phyloP scores from a whole-genome alignment of 805 yeast species.

The Candida hispaniensis region DNA sequence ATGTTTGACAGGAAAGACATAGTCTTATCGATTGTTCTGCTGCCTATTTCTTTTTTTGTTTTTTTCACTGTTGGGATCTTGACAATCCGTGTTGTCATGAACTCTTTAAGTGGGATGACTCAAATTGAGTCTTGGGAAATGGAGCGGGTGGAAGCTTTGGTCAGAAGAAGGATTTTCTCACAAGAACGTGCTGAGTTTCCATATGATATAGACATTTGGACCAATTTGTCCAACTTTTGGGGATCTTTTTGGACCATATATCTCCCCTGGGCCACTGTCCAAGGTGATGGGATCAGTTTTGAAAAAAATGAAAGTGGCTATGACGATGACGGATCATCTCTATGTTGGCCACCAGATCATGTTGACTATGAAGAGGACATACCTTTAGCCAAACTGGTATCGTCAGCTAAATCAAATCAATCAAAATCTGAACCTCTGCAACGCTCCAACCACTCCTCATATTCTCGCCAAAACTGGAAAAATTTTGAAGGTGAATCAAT shows the following conservation, averaged over 20 bases:
- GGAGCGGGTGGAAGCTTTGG: constrained; percentile 66
- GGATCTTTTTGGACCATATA: constrained; percentile 50
- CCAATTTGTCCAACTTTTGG: constrained; percentile 41
- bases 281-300: constrained; percentile 49
- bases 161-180: constrained; percentile 30
- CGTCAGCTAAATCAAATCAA: constrained; percentile 26
- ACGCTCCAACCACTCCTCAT: constrained; percentile 24
- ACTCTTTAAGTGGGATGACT: constrained; percentile 57
- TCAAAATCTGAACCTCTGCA: constrained; percentile 28
- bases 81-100: constrained; percentile 48
- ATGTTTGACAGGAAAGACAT: constrained; percentile 44
- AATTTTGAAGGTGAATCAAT: constrained; percentile 77
- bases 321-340: constrained; percentile 43
- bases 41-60: constrained; percentile 50
- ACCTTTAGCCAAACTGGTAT: constrained; percentile 1
- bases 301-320: constrained; percentile 39
- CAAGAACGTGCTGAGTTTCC: constrained; percentile 48
- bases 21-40: constrained; percentile 41
- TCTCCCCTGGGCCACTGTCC: constrained; percentile 64
- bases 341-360: constrained; percentile 79
- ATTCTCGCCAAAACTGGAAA: constrained; percentile 45
- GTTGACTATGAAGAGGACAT: constrained; percentile 15
- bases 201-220: constrained; percentile 56
- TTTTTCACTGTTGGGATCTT: constrained; percentile 48
- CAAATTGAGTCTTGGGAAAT: constrained; percentile 89